phyloP scores from a whole-genome alignment of 2,329 filamentous ascomycete species.

The Fusarium sp. region DNA sequence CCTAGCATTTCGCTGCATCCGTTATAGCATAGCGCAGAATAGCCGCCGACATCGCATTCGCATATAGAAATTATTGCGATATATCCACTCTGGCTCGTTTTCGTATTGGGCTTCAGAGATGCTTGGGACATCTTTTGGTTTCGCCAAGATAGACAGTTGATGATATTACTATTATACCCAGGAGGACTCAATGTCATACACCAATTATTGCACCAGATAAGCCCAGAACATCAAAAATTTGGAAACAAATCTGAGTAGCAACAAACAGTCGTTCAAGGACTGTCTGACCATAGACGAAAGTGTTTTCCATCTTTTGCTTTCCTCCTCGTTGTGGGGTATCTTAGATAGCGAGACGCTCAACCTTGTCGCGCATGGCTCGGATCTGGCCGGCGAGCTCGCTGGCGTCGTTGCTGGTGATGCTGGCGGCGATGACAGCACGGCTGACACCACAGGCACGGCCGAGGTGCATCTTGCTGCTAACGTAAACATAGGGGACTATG shows the following conservation, averaged over 20 bases:
- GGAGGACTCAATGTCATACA: conserved; percentile 23
- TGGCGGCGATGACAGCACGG: conserved; percentile 84
- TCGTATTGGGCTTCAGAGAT: conserved; percentile 26
- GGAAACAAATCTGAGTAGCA: conserved; percentile 20
- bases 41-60: conserved; percentile 38
- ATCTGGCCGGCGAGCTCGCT: conserved; percentile 90
- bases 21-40: conserved; percentile 2
- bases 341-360: conserved; percentile 95
- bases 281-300: conserved; percentile 16
- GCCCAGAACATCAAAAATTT: conserved; percentile 14
- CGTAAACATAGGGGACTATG: conserved; percentile 68
- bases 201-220: conserved; percentile 24
- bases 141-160: conserved; percentile 30
- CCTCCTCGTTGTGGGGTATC: conserved; percentile 32
- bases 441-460: conserved; percentile 91
- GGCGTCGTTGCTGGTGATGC: conserved; percentile 92
- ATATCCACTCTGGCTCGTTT: conserved; percentile 36
- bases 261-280: neutral
- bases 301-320: conserved; percentile 26
- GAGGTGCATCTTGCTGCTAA: conserved; percentile 82
- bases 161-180: conserved; percentile 36
- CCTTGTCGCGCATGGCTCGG: conserved; percentile 89
- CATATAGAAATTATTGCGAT: conserved; percentile 6
- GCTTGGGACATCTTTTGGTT: neutral
- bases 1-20: conserved; percentile 27